phyloP scores from a whole-genome alignment of 2,329 filamentous ascomycete species.

The Trichoderma gracile region DNA sequence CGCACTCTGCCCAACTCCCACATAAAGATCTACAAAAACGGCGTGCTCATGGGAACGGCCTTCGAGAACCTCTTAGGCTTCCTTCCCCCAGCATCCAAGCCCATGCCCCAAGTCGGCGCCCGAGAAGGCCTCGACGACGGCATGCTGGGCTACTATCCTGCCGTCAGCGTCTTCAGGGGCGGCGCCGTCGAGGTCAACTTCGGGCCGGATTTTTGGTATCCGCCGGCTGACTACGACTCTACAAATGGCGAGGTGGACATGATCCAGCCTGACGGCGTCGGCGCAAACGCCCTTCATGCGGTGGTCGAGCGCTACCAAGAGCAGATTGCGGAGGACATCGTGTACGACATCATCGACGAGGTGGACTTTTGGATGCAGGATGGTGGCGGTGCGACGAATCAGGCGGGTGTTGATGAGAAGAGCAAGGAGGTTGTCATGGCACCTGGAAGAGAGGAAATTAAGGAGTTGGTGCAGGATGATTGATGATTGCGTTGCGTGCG shows the following conservation, averaged over 20 bases:
- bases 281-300: slow-evolving; percentile 50
- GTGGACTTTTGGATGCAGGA: slow-evolving; percentile 86
- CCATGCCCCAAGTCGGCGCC: slow-evolving; percentile 69
- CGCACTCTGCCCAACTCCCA: slow-evolving; percentile 83
- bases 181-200: slow-evolving; percentile 94
- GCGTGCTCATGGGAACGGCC: slow-evolving; percentile 77
- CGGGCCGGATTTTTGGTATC: slow-evolving; percentile 88
- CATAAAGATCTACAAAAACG: slow-evolving; percentile 93
- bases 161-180: slow-evolving; percentile 87
- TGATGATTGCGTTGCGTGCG: slow-evolving; percentile 31
- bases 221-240: slow-evolving; percentile 62
- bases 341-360: slow-evolving; percentile 93
- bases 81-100: slow-evolving; percentile 82
- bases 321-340: slow-evolving; percentile 90
- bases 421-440: slow-evolving; percentile 47
- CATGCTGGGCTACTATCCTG: slow-evolving; percentile 92
- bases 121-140: slow-evolving; percentile 90
- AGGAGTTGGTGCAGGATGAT: slow-evolving; percentile 66
- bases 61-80: slow-evolving; percentile 89
- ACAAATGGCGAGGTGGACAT: slow-evolving; percentile 52
- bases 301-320: slow-evolving; percentile 82
- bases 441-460: slow-evolving; percentile 58
- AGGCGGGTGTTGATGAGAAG: slow-evolving; percentile 48
- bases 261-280: slow-evolving; percentile 34
- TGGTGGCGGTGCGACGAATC: slow-evolving; percentile 52